Evolutionary conservation across 345 rosid genomes (phyloP).

Genomic region (Eucalyptus cladocalyx): DNA sequence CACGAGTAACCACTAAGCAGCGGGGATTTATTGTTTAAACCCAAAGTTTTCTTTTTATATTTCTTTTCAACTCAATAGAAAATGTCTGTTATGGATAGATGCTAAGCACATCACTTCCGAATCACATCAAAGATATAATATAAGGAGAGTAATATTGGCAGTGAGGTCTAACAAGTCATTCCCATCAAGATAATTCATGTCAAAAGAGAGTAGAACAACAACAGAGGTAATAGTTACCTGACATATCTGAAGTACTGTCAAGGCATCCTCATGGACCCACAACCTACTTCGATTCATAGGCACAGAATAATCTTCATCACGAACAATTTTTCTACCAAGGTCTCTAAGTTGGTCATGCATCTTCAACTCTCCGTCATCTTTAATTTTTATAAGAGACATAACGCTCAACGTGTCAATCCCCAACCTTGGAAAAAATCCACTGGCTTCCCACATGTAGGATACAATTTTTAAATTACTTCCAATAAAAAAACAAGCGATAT

Average conservation of each 20-base stretch:
- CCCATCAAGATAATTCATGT: neutral
- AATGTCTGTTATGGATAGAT: fast-evolving
- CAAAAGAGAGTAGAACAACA: neutral
- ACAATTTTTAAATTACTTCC: too few relatives aligned
- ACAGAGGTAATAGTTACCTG: neutral
- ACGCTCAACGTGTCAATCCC: neutral
- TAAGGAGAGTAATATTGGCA: fast-evolving
- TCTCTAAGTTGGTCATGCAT: neutral
- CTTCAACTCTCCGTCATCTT: fast-evolving
- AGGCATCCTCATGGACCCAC: fast-evolving
- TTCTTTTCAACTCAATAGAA: too few relatives aligned
- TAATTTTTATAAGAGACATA: neutral
- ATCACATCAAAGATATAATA: neutral
- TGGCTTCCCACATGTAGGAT: neutral
- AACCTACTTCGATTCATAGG: neutral
- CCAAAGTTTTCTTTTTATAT: too few relatives aligned
- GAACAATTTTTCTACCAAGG: neutral
- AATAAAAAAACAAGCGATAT: neutral
- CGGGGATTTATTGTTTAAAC: too few relatives aligned
- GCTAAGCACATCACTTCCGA: neutral
- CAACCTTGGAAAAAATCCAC: neutral
- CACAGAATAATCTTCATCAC: neutral
- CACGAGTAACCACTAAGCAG: neutral
- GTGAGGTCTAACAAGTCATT: neutral
- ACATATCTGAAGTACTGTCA: neutral